Evolutionary conservation across 2,329 filamentous ascomycete genomes (phyloP), one percentile per base, ranked within the genome.

Genomic region (Diatrype stigma): DNA sequence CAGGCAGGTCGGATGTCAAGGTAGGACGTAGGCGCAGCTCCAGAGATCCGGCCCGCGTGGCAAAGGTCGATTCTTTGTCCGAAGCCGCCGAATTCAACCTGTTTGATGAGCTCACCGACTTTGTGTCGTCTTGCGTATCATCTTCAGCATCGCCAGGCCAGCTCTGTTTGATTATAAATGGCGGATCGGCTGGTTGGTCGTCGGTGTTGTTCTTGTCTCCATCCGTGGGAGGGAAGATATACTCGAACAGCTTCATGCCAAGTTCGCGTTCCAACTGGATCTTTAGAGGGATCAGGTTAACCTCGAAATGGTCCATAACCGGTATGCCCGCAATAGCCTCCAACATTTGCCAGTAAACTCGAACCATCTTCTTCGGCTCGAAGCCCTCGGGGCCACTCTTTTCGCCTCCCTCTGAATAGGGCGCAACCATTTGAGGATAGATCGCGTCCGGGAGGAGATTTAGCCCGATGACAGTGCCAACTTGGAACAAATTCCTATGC

Each of bases 261-360:
- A 96, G 86, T 61, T 97, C 92, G 34, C 86, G 87, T 70, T 99
- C 94, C 34, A 99, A 77, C 67, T 99, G 94, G 21, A 99, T 85
- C 69, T 91, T 95, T 67, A 99, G 81, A 0, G 94, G 95, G 67
- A 95, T 92, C 19, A 99, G 74, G 50, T 92, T 90, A 50, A 99
- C 89, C 68, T 97, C 92, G 63, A 99, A 99, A 62, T 95, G 89
- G 60, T 97, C 93, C 77, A 99, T 90, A 30, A 99, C 92, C 0
- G 93, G 90, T 55, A 99, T 99, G 46, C 94, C 94, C 35, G 93
- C 94, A 67, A 99, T 96, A 7, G 94, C 92, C 71, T 99, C 94
- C 4, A 99, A 79, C 90, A 96, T 96, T 66, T 96, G 86, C 90
- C 95, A 99, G 66, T 96, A 94, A 12, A 99, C 89, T 32, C 87